phyloP scores from a whole-genome alignment of 805 yeast genomes.

The Sungouiella blattae region DNA sequence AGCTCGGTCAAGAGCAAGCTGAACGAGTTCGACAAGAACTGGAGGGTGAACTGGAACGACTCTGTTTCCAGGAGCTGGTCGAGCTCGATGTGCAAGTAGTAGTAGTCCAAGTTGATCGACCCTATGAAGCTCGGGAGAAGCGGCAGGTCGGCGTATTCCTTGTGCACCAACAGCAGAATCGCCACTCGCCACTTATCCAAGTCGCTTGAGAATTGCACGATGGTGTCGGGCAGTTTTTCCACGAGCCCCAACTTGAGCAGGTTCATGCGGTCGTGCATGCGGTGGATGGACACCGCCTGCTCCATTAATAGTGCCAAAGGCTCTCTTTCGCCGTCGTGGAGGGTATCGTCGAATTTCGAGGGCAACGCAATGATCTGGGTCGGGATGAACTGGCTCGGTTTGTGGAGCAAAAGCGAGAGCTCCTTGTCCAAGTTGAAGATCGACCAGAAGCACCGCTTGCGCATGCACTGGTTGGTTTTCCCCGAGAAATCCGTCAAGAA shows the following conservation, averaged over 20 bases:
- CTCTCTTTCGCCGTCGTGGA: slow-evolving; percentile 22
- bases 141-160: slow-evolving; percentile 22
- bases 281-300: slow-evolving; percentile 22
- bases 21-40: slow-evolving; percentile 39
- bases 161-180: slow-evolving; percentile 26
- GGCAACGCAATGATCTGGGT: slow-evolving; percentile 17
- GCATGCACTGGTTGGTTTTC: slow-evolving; percentile 5
- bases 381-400: slow-evolving; percentile 35
- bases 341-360: slow-evolving; percentile 12
- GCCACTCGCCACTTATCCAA: slow-evolving; percentile 38
- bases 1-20: slow-evolving; percentile 26
- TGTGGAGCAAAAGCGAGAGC: slow-evolving; percentile 28
- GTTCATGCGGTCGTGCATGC: slow-evolving; percentile 25
- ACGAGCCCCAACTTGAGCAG: slow-evolving; percentile 13
- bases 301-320: slow-evolving; percentile 16
- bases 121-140: slow-evolving; percentile 32
- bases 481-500: slow-evolving; percentile 14
- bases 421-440: slow-evolving; percentile 38
- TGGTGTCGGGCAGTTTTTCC: slow-evolving; percentile 4
- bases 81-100: slow-evolving; percentile 36
- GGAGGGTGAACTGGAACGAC: slow-evolving; percentile 39
- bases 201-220: slow-evolving; percentile 23
- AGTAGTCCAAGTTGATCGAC: slow-evolving; percentile 34
- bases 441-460: slow-evolving; percentile 32
- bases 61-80: slow-evolving; percentile 38